These are phyloP conservation scores for Murraya paniculata DNA, from an alignment of 345 rosid genomes.

Conservation along the genomic window DNA sequence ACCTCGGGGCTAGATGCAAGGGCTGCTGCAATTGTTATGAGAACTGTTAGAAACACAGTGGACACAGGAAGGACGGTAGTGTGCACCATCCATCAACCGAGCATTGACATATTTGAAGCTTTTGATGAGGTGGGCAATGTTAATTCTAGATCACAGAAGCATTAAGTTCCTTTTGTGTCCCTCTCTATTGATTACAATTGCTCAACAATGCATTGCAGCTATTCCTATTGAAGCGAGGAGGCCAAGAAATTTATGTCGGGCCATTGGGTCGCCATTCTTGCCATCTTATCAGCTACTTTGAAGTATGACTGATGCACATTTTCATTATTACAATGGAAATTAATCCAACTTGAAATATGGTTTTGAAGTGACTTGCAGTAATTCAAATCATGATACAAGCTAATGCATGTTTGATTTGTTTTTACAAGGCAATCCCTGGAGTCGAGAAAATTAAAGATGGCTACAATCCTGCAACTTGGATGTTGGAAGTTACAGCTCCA, in stretches of 20 bases:
- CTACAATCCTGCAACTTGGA: slow-evolving; percentile 88
- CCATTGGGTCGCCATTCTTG: slow-evolving; percentile 67
- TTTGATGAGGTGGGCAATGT: slow-evolving; percentile 45
- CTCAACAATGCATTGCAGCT: slow-evolving; percentile 37
- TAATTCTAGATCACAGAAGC: background rate
- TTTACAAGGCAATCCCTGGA: slow-evolving; percentile 49
- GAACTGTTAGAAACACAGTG: slow-evolving; percentile 46
- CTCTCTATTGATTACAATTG: background rate
- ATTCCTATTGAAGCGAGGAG: slow-evolving; percentile 70
- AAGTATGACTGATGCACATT: slow-evolving; percentile 37
- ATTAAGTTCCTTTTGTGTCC: background rate
- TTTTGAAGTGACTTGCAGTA: background rate
- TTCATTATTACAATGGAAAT: background rate
- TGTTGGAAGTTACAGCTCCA: slow-evolving; percentile 59
- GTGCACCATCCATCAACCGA: slow-evolving; percentile 55
- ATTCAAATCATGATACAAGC: background rate
- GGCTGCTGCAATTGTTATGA: slow-evolving; percentile 58
- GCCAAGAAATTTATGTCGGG: slow-evolving; percentile 72
- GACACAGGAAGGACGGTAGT: slow-evolving; percentile 50
- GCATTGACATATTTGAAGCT: slow-evolving; percentile 48
- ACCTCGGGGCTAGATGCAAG: slow-evolving; percentile 53
- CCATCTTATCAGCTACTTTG: slow-evolving; percentile 57
- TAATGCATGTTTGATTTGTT: background rate
- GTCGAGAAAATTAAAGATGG: slow-evolving; percentile 63
- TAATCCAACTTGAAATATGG: background rate